Evolutionary conservation across 106 monocot genomes (phyloP), one percentile per base, ranked within the genome.

Genomic region (Cymbidium sinense): DNA sequence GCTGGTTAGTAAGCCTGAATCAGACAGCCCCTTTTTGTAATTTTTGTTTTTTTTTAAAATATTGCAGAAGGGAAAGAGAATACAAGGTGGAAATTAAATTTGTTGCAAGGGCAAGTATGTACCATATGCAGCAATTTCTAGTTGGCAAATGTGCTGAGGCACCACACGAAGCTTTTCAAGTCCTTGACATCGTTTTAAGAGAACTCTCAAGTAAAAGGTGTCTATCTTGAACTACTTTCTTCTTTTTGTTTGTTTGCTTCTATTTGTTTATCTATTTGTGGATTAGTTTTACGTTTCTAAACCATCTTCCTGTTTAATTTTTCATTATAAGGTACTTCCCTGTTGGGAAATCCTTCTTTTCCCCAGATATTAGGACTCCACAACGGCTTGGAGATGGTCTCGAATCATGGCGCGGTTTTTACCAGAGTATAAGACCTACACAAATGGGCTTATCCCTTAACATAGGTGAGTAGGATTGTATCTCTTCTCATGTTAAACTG

Each of bases 391-490:
- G 95, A 12, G 92, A 95, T 35, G 95, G 95, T 12, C 77, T 95
- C 54, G 95, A 95, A 79, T 84, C 90, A 76, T 95, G 95, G 95
- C 90, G 92, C 64, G 95, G 95, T 15, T 95, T 95, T 75, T 95
- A 95, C 69, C 95, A 95, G 64, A 95, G 95, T 75, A 92, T 95
- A 71, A 86, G 95, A 2, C 95, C 92, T 5, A 95, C 95, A 17
- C 95, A 95, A 62, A 95, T 95, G 95, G 95, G 95, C 18, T 83
- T 95, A 11, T 95, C 95, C 6, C 84, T 95, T 13, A 95, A 95
- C 75, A 95, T 95, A 77, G 95, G 95, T 95, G 35, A 21, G 75
- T 54, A 19, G 39, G 71, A 17, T 71, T 71, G 20, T 67, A 34
- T n/a, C 20, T 50, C 44, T 47, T 50, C 35, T 34, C 29, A 31